Evolutionary conservation across 441 rosid species (phyloP).

Genomic region (Croton setiger): DNA sequence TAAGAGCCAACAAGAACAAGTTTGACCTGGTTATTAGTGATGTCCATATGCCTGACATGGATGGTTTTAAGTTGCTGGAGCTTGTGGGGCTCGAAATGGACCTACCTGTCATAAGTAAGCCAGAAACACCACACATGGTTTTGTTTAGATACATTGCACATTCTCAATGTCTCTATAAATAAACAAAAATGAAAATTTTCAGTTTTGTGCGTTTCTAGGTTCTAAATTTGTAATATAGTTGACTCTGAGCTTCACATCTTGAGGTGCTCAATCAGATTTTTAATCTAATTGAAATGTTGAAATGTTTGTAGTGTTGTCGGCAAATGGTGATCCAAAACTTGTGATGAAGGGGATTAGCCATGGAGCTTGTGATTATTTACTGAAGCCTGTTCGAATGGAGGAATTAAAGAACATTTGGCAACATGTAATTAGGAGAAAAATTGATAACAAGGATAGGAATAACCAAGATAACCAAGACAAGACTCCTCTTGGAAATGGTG

Average conservation of each 20-base stretch:
- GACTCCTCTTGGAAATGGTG: constrained; percentile 35
- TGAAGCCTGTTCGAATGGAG: constrained; percentile 83
- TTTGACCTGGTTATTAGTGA: constrained; percentile 96
- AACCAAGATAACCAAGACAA: constrained; percentile 37
- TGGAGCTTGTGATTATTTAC: constrained; percentile 86
- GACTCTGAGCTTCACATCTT: neutral
- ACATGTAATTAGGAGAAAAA: constrained; percentile 75
- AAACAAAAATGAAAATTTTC: neutral
- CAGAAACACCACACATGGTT: constrained; percentile 17
- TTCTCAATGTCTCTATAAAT: neutral
- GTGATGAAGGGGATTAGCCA: constrained; percentile 91
- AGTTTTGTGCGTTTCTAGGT: neutral
- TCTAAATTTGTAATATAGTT: constrained; percentile 1
- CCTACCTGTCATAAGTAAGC: constrained; percentile 79
- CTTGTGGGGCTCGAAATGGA: constrained; percentile 98
- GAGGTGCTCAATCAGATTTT: neutral
- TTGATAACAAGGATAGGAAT: constrained; percentile 36
- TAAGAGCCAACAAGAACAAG: constrained; percentile 74
- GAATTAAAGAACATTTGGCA: constrained; percentile 95
- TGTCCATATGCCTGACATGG: constrained; percentile 98
- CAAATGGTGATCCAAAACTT: constrained; percentile 69
- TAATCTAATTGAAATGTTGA: constrained; percentile 11
- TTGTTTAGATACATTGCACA: constrained; percentile 4
- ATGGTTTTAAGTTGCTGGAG: constrained; percentile 97
- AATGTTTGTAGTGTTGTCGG: constrained; percentile 72